Percentiles rank a stretch among this genome's conserved stretches.
phyloP scores from a whole-genome alignment of 192 early-diverging fungal species.

The Dimargaris cristalligena region DNA sequence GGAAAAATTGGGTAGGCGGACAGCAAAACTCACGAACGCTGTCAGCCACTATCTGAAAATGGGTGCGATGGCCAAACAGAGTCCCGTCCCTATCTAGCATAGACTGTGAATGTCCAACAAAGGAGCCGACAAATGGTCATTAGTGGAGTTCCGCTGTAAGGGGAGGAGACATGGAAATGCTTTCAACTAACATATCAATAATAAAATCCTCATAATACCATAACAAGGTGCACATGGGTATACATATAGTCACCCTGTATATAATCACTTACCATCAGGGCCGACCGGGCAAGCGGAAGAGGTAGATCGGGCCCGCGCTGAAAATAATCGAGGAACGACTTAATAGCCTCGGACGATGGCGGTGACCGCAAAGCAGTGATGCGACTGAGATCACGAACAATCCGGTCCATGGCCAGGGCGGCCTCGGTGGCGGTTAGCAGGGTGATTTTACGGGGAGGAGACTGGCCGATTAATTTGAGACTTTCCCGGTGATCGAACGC shows the following conservation, averaged over 20 bases:
- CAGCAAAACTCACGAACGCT: conserved; percentile 4
- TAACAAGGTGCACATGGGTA: no score
- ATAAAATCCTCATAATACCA: no score
- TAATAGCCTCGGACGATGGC: not conserved
- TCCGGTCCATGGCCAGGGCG: not conserved
- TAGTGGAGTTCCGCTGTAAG: no score
- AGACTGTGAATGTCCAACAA: no score
- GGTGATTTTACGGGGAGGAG: not conserved
- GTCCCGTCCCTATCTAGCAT: not conserved
- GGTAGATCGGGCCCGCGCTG: not conserved
- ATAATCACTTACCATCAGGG: not conserved
- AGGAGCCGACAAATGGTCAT: no score
- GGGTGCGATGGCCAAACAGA: not conserved
- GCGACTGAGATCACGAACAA: not conserved
- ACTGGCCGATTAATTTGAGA: not conserved
- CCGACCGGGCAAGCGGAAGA: not conserved
- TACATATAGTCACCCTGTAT: no score
- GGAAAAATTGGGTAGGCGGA: not conserved
- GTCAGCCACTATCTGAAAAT: not conserved
- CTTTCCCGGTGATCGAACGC: not conserved
- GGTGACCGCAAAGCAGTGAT: not conserved
- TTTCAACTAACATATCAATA: no score
- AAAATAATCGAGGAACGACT: not conserved
- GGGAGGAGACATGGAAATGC: no score
- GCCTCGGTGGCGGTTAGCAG: not conserved